A percentile compares a stretch with the other conserved stretches of the same genome.
These are phyloP conservation scores for Ophiostoma perfectum DNA, from an alignment of 2,329 filamentous ascomycete species.

Conservation along the genomic window DNA sequence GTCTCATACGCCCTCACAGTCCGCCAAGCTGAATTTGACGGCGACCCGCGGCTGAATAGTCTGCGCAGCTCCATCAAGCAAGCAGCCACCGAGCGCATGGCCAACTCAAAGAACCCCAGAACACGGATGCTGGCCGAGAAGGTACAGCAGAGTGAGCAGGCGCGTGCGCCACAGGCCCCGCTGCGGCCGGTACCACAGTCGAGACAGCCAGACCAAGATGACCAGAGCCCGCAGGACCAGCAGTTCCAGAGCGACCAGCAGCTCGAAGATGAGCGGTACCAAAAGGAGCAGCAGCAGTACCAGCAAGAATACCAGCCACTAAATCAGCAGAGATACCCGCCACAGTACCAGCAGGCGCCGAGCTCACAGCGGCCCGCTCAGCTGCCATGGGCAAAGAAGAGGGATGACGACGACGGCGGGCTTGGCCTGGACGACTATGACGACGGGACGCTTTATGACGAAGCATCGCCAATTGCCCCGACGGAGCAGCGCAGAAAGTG, in stretches of 20 bases:
- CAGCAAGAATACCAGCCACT: neutral
- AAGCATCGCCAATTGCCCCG: slow-evolving; percentile 26
- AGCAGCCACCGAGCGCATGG: neutral
- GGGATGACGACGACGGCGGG: neutral
- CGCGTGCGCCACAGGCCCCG: neutral
- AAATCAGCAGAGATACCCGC: neutral
- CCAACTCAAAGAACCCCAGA: neutral
- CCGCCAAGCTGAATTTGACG: too few relatives aligned
- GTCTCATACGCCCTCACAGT: slow-evolving; percentile 8
- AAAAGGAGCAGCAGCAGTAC: slow-evolving; percentile 9
- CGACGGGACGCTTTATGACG: slow-evolving; percentile 19
- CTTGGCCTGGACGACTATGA: neutral
- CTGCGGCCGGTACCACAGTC: neutral
- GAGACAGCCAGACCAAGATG: neutral
- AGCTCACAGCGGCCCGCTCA: neutral
- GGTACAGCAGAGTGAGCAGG: neutral
- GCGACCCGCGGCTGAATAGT: neutral
- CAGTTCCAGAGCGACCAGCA: slow-evolving; percentile 11
- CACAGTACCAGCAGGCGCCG: slow-evolving; percentile 6
- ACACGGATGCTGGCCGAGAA: neutral
- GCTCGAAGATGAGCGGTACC: slow-evolving; percentile 8
- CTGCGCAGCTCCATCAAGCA: slow-evolving; percentile 1
- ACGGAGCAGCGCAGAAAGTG: slow-evolving; percentile 18
- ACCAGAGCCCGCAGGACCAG: neutral
- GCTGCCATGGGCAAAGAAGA: too few relatives aligned